Evolutionary conservation across 441 rosid species (phyloP).

Genomic region (Pelargonium fulgidum): DNA sequence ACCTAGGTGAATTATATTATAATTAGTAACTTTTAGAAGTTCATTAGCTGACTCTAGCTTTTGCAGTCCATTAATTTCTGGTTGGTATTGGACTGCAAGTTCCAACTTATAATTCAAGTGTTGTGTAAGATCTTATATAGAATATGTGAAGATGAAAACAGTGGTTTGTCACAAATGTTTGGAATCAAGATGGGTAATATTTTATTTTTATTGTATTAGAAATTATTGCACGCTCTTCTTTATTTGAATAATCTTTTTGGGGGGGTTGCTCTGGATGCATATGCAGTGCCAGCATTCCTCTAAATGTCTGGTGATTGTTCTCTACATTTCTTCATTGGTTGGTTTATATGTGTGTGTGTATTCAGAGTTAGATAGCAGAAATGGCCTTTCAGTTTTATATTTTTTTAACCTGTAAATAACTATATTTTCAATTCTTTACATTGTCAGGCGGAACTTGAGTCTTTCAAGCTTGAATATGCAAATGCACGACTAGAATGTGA

Average conservation of each 20-base stretch:
- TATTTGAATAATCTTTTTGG: background rate
- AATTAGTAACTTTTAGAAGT: too few relatives aligned
- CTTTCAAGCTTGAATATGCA: slow-evolving; percentile 56
- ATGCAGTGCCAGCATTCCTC: background rate
- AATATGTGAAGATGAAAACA: background rate
- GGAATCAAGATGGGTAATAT: background rate
- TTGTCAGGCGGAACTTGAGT: slow-evolving; percentile 75
- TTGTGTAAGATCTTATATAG: background rate
- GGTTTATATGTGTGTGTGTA: background rate
- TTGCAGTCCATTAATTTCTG: too few relatives aligned
- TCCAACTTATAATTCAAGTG: background rate
- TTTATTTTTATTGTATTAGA: background rate
- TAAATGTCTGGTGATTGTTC: slow-evolving; percentile 15
- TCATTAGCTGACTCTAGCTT: too few relatives aligned
- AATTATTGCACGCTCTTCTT: background rate
- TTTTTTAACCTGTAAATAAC: background rate
- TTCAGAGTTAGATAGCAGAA: background rate
- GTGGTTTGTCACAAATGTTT: background rate
- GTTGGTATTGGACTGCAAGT: background rate
- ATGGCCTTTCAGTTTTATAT: background rate
- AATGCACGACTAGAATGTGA: slow-evolving; percentile 75
- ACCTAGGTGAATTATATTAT: too few relatives aligned
- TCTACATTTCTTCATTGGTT: background rate
- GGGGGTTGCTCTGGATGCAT: slow-evolving; percentile 13
- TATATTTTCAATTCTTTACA: background rate